Percentiles rank a stretch among this genome's conserved stretches.
Conservation (phyloP, 2,329 filamentous ascomycete genomes). For the Lachnellula occidentalis region DNA sequence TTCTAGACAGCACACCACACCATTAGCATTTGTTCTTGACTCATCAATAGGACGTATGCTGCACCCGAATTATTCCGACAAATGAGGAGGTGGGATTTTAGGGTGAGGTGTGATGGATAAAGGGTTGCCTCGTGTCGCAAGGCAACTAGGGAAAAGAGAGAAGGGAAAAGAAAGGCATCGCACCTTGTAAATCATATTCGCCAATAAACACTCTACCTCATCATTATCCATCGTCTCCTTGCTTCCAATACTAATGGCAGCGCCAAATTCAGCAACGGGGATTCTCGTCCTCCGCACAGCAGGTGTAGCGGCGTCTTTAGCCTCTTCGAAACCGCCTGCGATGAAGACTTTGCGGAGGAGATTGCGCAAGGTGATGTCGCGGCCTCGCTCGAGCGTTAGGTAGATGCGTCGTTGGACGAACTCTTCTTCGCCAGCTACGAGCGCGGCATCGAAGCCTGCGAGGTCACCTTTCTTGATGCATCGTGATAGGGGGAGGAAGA, state of each 20-base stretch:
- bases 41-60: slow-evolving; percentile 3
- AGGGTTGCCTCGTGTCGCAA: slow-evolving; percentile 10
- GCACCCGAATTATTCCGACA: slow-evolving; percentile 8
- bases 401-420: slow-evolving; percentile 94
- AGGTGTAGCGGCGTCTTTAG: slow-evolving; percentile 60
- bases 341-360: slow-evolving; percentile 88
- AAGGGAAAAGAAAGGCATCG: slow-evolving; percentile 23
- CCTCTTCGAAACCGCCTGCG: slow-evolving; percentile 72
- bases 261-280: slow-evolving; percentile 76
- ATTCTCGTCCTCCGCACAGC: slow-evolving; percentile 70
- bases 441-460: slow-evolving; percentile 73
- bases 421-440: slow-evolving; percentile 79
- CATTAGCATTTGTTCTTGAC: slow-evolving; percentile 10
- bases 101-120: slow-evolving; percentile 1
- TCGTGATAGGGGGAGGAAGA: slow-evolving; percentile 71
- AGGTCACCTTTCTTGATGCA: slow-evolving; percentile 83
- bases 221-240: slow-evolving; percentile 69
- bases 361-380: slow-evolving; percentile 89
- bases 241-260: slow-evolving; percentile 72
- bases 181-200: slow-evolving; percentile 99
- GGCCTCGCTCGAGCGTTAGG: slow-evolving; percentile 83
- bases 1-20: slow-evolving; percentile 19
- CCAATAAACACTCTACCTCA: slow-evolving; percentile 90
- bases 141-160: neutral
- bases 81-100: slow-evolving; percentile 1